Conservation (phyloP, 495 filamentous ascomycete species). For the Penicillium daleae region DNA sequence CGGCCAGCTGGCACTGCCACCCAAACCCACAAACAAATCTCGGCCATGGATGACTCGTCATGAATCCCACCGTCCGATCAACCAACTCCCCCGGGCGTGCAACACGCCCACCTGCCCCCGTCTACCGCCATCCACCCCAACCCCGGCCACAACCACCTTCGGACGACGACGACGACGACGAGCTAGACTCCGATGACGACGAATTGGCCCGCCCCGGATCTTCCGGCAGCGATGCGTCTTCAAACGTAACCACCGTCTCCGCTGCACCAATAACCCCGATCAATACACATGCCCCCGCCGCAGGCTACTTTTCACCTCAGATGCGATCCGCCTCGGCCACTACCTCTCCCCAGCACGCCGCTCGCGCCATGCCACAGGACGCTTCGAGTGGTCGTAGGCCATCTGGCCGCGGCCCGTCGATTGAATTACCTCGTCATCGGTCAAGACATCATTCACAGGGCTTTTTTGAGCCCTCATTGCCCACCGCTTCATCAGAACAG, state of each 20-base stretch:
- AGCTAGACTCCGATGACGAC: constrained; percentile 41
- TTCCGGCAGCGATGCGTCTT: constrained; percentile 59
- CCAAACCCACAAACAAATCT: constrained; percentile 10
- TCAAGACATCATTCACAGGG: constrained; percentile 77
- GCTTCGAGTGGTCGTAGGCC: constrained; percentile 37
- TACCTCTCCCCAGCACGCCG: constrained; percentile 34
- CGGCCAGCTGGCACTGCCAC: constrained; percentile 5
- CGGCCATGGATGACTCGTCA: constrained; percentile 26
- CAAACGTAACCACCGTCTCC: constrained; percentile 54
- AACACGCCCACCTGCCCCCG: constrained; percentile 25
- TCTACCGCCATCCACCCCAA: constrained; percentile 19
- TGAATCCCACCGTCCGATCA: constrained; percentile 34
- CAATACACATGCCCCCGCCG: constrained; percentile 25
- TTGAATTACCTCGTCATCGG: constrained; percentile 47
- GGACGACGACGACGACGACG: constrained; percentile 30
- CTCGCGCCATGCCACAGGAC: constrained; percentile 47
- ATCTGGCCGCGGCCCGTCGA: constrained; percentile 44
- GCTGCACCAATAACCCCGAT: constrained; percentile 34
- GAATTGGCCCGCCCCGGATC: constrained; percentile 47
- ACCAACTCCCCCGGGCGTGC: constrained; percentile 38
- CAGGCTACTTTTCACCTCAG: constrained; percentile 41
- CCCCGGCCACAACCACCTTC: constrained; percentile 27
- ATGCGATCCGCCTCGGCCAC: constrained; percentile 40
- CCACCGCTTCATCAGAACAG: constrained; percentile 63
- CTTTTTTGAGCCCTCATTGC: constrained; percentile 85